Percentiles rank a stretch among this genome's conserved stretches.
Conservation (phyloP, 371 early-diverging fungal species). For the Choanephora cucurbitarum region DNA sequence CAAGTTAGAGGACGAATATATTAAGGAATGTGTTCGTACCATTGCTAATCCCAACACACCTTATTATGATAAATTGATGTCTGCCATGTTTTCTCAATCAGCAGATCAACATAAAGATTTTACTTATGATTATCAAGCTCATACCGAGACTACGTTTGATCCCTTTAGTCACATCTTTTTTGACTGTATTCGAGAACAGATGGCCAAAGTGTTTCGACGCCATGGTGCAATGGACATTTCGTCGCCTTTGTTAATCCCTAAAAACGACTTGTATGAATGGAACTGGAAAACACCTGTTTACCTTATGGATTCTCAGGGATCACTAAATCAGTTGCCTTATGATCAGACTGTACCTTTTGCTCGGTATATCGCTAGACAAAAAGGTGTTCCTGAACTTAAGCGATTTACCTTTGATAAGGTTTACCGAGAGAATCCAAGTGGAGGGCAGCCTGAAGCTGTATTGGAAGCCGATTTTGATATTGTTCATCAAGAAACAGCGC, state of each 20-base stretch:
- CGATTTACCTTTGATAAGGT: slow-evolving; percentile 87
- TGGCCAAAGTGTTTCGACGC: slow-evolving; percentile 78
- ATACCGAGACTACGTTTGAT: slow-evolving; percentile 53
- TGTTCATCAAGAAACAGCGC: slow-evolving; percentile 65
- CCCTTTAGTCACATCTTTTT: slow-evolving; percentile 66
- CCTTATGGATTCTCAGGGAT: slow-evolving; percentile 82
- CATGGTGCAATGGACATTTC: slow-evolving; percentile 89
- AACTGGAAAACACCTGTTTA: slow-evolving; percentile 73
- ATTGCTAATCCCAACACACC: slow-evolving; percentile 89
- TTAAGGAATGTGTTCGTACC: slow-evolving; percentile 88
- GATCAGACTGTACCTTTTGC: slow-evolving; percentile 95
- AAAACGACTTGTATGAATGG: slow-evolving; percentile 69
- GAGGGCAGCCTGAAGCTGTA: slow-evolving; percentile 81
- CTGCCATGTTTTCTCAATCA: slow-evolving; percentile 78
- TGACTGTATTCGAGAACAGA: slow-evolving; percentile 71
- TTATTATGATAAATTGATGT: slow-evolving; percentile 83
- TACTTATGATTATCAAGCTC: slow-evolving; percentile 84
- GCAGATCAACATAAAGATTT: slow-evolving; percentile 87
- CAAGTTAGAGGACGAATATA: slow-evolving; percentile 89
- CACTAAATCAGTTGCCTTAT: slow-evolving; percentile 84
- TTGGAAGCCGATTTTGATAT: slow-evolving; percentile 93
- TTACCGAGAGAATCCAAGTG: slow-evolving; percentile 73
- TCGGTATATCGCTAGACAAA: slow-evolving; percentile 76
- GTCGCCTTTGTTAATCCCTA: slow-evolving; percentile 86
- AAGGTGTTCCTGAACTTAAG: slow-evolving; percentile 72